Evolutionary conservation across 73 alveolate genomes (phyloP), one percentile per base, ranked within the genome.

Genomic region (Paramecium sonneborni): DNA sequence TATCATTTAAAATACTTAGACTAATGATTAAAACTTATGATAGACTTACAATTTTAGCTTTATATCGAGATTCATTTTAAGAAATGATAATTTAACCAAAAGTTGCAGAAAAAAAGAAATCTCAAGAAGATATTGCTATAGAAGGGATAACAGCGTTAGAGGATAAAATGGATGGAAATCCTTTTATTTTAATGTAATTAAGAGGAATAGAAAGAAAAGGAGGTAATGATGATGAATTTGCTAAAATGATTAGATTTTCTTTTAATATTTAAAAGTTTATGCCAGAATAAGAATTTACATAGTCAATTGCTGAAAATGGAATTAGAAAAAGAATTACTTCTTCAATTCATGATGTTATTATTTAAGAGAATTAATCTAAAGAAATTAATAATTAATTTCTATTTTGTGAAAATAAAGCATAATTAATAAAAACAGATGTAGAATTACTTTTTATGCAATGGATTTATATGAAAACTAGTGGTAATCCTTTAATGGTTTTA

Each of bases 31-130:
- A 44, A 72, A 88, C 85, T 12, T 88, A 39, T 32, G 90, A 88
- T 41, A 39, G 94, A 88, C 23, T 88, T 1, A 38, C 46, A 28
- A 30, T 88, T 26, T 15, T 88, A 35, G 94, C 88, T 6, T 57
- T 82, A 3, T 44, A 39, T 28, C 46, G 94, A 88, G 87, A 88
- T 15, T 38, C 91, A 37, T 88, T 82, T 88, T 88, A 88, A 24
- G 94, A 88, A 18, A 26, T 88, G 30, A 56, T 41, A 10, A 43
- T 57, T 15, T 28, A 88, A 41, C 79, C 70, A 23, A 69, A 46
- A 44, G 58, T 30, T 30, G 41, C 68, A n/a, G 76, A 69, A 6
- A 56, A 69, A 14, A 68, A 48, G 15, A 72, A 88, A 48, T 43
- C 76, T 2, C 24, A 69, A 28, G 85, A 69, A 46, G 90, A 88